Conservation (phyloP, 1,284 basidiomycete genomes). For the Pholiota adiposa region DNA sequence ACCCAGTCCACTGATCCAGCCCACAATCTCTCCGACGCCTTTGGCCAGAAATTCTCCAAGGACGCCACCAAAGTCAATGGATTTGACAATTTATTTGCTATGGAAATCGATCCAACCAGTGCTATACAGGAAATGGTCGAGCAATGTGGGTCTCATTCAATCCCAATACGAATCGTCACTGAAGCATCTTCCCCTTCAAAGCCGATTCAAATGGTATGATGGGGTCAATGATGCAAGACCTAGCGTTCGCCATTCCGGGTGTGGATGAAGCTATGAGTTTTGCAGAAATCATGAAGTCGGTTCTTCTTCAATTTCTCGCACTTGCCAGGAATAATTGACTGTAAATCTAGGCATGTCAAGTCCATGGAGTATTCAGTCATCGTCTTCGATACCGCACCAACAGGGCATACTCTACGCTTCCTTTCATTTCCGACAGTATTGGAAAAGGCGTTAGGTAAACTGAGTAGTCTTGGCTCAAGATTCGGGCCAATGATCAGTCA, state of each 20-base stretch:
- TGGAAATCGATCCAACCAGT: conserved; percentile 99
- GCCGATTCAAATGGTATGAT: conserved; percentile 94
- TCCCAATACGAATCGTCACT: background rate
- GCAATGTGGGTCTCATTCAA: conserved; percentile 67
- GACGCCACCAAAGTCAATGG: conserved; percentile 99
- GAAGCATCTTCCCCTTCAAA: conserved; percentile 32
- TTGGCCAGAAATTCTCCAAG: conserved; percentile 99
- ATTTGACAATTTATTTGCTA: conserved; percentile 95
- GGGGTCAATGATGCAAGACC: conserved; percentile 99
- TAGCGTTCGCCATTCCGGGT: conserved; percentile 98
- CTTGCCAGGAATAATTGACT: conserved; percentile 1
- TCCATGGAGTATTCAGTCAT: conserved; percentile 99
- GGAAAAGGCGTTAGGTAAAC: conserved; percentile 96
- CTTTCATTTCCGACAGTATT: conserved; percentile 97
- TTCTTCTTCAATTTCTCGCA: conserved; percentile 18
- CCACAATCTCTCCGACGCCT: conserved; percentile 98
- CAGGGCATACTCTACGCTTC: conserved; percentile 97
- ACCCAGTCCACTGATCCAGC: conserved; percentile 95
- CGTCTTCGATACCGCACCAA: conserved; percentile 99
- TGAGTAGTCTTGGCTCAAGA: conserved; percentile 88
- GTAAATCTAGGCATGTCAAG: conserved; percentile 84
- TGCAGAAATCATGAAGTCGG: conserved; percentile 99
- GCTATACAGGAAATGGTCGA: conserved; percentile 99
- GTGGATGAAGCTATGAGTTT: conserved; percentile 99
- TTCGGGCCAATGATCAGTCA: conserved; percentile 98